Base-by-base conservation (phyloP, 1,139 yeast genomes). In the Yamadazyma epiphylla region DNA sequence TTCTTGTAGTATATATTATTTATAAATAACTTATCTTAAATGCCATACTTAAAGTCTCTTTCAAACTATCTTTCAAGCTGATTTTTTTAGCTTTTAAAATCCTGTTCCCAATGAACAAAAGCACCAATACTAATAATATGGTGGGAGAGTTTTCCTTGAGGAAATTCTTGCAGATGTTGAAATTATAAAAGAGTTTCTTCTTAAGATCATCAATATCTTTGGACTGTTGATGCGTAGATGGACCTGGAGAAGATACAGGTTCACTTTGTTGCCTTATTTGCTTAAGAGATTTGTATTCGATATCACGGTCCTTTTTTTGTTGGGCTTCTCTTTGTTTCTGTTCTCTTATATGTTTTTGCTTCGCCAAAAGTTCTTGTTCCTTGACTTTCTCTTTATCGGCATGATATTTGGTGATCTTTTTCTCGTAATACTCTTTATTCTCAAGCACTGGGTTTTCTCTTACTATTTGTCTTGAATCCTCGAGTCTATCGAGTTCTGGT, bases 41-140 rank as follows among this genome's bases (percentile, higher is more conserved):
- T 7, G 74, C 74, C 74, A 68, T 68, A 36, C 48, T 48, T 15
- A 68, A 39, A 0, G 72, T 65, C 30, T 67, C 70, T 32, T 49
- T 47, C 13, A 66, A 26, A 31, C 49, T 59, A 23, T 63, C 58
- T 31, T 49, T 51, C 12, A 65, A 28, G 35, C 59, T 56, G 5
- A 56, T 41, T 33, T 48, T 55, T 24, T 48, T 51, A 16, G 48
- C 36, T 19, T 53, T 53, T 16, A 60, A 31, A 19, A 56, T 42
- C 26, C 47, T 43, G 9, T 49, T 35, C 2, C 54, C 42, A 2
- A 55, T 37, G 9, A 64, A 36, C 6, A 53, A 30, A 4, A 51
- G 30, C 12, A 54, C 34, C 5, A 62, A 20, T 6, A 52, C 41
- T 4, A 55, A 32, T 8, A 59, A 40, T 8, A 64, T 29, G 8